Evolutionary conservation across 305 asterid species (phyloP), one percentile per base, ranked within the genome.

Genomic region (Fraxinus angustifolia): DNA sequence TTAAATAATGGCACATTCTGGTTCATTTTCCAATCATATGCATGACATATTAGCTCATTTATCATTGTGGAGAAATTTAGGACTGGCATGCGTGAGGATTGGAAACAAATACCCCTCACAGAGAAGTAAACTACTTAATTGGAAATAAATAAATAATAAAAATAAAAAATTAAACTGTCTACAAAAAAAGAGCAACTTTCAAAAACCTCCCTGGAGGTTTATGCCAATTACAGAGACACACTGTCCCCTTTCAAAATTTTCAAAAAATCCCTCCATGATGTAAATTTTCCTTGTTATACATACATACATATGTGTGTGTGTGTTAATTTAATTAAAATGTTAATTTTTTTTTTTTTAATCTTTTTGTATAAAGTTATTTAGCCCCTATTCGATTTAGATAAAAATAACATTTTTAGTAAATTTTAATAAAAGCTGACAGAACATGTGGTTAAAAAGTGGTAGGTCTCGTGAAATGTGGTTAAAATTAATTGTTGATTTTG

Each of bases 1-100:
- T 78, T 16, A 62, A 68, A 68, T 77, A 76, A 81, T 21, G 30
- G 10, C 58, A 58, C 31, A 79, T 6, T 73, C 30, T 82, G 81
- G 77, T 82, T 74, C 75, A 73, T 76, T 48, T 3, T 80, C 60
- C 40, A 26, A 62, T 23, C 72, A 62, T 23, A 8, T 8, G 34
- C 34, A 53, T 53, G 62, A 17, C 26, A 53, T 21, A 6, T 6
- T 21, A 8, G 30, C 70, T 50, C 42, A 4, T 6, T 78, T 67
- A 30, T 74, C 48, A 68, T 70, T 68, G 60, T 42, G 62, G 74
- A 76, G 82, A 78, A 75, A 72, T 33, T 53, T 33, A 77, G 82
- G 42, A 19, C 53, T 73, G 78, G 56, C 77, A 40, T 38, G 77
- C 72, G 74, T 85, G 75, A 65, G 82, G 76, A 78, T 77, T 3